These are phyloP conservation scores for Daedalea quercina DNA, from an alignment of 768 basidiomycete species.

Conservation along the genomic window DNA sequence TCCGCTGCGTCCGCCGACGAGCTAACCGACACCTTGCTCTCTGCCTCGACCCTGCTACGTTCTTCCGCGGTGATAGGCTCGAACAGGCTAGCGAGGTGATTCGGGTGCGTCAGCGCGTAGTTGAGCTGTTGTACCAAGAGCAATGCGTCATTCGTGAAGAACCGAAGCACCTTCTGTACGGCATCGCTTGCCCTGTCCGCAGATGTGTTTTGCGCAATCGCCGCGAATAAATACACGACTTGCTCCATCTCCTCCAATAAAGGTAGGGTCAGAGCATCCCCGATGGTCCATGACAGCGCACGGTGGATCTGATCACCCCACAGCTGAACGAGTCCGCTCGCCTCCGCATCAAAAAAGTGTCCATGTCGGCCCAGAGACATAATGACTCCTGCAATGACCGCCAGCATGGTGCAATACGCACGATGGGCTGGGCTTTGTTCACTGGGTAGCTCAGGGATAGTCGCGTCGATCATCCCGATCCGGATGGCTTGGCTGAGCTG, in stretches of 20 bases:
- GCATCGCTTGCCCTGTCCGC: constrained; percentile 40
- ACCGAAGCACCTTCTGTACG: constrained; percentile 57
- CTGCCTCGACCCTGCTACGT: constrained; percentile 59
- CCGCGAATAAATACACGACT: constrained; percentile 69
- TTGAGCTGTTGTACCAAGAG: constrained; percentile 82
- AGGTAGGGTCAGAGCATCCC: constrained; percentile 68
- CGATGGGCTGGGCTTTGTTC: constrained; percentile 76
- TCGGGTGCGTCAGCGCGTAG: constrained; percentile 87
- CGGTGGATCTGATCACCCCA: constrained; percentile 76
- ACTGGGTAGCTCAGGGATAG: constrained; percentile 61
- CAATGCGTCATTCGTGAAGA: constrained; percentile 63
- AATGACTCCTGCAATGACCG: constrained; percentile 70
- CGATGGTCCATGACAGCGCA: constrained; percentile 77
- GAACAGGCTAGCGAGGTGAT: constrained; percentile 75
- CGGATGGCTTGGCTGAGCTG: constrained; percentile 72
- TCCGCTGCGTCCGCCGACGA: constrained; percentile 45
- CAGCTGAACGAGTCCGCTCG: constrained; percentile 79
- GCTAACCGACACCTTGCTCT: constrained; percentile 28
- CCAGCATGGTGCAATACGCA: constrained; percentile 80
- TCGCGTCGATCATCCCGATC: constrained; percentile 61
- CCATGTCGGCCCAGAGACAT: constrained; percentile 54
- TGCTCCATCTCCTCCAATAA: constrained; percentile 81
- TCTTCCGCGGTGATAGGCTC: constrained; percentile 80
- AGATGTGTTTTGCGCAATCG: constrained; percentile 50
- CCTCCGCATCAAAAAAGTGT: constrained; percentile 80